Evolutionary conservation across 1,139 yeast genomes (phyloP), one percentile per base, ranked within the genome.

Genomic region (Petasospora rhodanensis): DNA sequence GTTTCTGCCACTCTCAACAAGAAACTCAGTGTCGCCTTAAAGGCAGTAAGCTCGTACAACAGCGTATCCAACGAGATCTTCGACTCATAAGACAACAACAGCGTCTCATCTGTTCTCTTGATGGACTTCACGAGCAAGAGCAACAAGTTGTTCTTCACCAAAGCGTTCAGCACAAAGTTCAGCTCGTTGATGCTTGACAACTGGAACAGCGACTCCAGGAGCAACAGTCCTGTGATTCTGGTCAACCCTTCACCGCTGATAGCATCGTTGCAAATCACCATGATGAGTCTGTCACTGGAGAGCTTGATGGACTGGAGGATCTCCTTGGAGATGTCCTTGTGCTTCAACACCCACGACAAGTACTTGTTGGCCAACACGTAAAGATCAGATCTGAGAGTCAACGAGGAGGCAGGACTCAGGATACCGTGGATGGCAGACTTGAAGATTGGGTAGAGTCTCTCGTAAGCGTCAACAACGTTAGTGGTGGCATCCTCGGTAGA

Each of bases 171-270:
- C 8, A 84, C 70, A 46, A 75, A 73, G 37, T 73, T 70, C n/a
- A 71, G 66, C 31, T 71, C 66, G 26, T 62, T 62, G n/a, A 60
- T 52, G 14, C 71, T 62, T 1, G 81, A 73, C 22, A 84, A 55
- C 45, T 78, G 78, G 25, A 79, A 68, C 33, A 87, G 58, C 2
- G 81, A 73, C 46, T 86, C 95, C 42, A 91, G 59, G 12, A 89
- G 62, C 14, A 86, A 57, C 12, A 87, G 63, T 1, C 95, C 80
- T 0, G 91, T 79, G n/a, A 87, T 69, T 45, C 94, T 70, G 3
- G 82, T 73, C 0, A 81, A 64, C 0, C 93, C 93, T 46, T 83
- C 94, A 2, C 93, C 87, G 37, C 76, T 69, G 12, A 85, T 71
- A 0, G 93, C 80, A 59, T 91, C 97, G 42, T 76, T 77, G 49